phyloP scores from a whole-genome alignment of 2,329 filamentous ascomycete genomes.

The Penicillium sp. region DNA sequence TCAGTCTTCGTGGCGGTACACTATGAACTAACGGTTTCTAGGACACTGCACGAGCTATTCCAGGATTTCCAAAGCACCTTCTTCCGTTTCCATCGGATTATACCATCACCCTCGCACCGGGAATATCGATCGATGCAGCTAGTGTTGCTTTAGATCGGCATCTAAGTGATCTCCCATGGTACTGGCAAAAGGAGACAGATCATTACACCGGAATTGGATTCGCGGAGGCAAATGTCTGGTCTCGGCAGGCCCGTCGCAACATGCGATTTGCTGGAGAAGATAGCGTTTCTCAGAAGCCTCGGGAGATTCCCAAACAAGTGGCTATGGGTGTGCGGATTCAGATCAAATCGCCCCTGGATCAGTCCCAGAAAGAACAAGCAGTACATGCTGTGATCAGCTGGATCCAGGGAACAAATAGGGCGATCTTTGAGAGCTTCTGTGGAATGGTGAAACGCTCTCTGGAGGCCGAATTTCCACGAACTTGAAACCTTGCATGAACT shows the following conservation, averaged over 20 bases:
- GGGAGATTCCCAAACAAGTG: conserved; percentile 34
- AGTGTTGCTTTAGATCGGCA: conserved; percentile 43
- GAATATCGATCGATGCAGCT: conserved; percentile 27
- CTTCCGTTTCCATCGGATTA: conserved; percentile 50
- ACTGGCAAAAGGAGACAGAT: conserved; percentile 59
- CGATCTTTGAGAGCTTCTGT: conserved; percentile 80
- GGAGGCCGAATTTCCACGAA: conserved; percentile 13
- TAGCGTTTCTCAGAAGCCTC: conserved; percentile 24
- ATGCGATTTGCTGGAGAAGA: conserved; percentile 26
- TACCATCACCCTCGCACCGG: conserved; percentile 37
- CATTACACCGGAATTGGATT: conserved; percentile 56
- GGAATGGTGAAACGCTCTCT: conserved; percentile 64
- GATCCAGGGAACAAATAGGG: conserved; percentile 67
- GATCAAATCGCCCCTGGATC: conserved; percentile 36
- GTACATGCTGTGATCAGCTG: conserved; percentile 57
- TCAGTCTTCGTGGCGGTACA: background rate
- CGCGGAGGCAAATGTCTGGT: conserved; percentile 67
- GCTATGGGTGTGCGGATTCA: conserved; percentile 55
- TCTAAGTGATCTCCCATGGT: conserved; percentile 53
- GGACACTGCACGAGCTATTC: conserved; percentile 37
- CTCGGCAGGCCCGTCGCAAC: conserved; percentile 63
- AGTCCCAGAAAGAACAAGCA: conserved; percentile 30
- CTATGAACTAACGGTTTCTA: conserved; percentile 6
- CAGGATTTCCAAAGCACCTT: conserved; percentile 45
- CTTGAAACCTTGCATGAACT: background rate